These are phyloP conservation scores for Kwoniella pini DNA, from an alignment of 768 basidiomycete genomes.

Conservation along the genomic window DNA sequence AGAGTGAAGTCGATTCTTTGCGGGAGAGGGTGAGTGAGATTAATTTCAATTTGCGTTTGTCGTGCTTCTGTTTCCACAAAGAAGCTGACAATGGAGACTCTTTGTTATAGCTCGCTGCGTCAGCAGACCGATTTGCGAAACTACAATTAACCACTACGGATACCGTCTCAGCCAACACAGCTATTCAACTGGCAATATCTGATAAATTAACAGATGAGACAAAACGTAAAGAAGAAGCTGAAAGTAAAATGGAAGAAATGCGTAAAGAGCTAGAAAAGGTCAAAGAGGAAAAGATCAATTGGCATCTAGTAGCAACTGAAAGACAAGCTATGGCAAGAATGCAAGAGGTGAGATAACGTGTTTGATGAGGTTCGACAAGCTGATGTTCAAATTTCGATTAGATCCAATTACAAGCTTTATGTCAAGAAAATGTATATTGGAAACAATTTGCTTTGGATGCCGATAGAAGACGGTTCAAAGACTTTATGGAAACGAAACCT, in stretches of 20 bases:
- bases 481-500: constrained; percentile 7
- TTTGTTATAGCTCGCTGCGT: constrained; percentile 5
- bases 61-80: too few relatives aligned
- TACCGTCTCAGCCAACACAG: not conserved
- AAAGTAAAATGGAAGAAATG: constrained; percentile 7
- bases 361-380: not conserved
- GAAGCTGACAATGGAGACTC: not conserved
- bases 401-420: constrained; percentile 30
- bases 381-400: not conserved
- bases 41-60: not conserved
- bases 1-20: constrained; percentile 14
- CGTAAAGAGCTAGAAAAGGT: constrained; percentile 4
- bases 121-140: constrained; percentile 6
- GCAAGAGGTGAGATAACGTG: constrained; percentile 24
- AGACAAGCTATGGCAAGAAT: constrained; percentile 19
- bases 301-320: constrained; percentile 23
- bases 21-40: constrained; percentile 12
- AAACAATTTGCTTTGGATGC: constrained; percentile 34
- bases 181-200: not conserved
- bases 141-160: constrained; percentile 10
- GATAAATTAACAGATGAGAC: constrained; percentile 8
- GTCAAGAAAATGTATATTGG: constrained; percentile 38
- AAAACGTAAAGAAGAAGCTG: not conserved
- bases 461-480: constrained; percentile 25
- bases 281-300: constrained; percentile 18